Base-by-base conservation (phyloP, 768 basidiomycete species). In the Coprinopsis strossmayeri region DNA sequence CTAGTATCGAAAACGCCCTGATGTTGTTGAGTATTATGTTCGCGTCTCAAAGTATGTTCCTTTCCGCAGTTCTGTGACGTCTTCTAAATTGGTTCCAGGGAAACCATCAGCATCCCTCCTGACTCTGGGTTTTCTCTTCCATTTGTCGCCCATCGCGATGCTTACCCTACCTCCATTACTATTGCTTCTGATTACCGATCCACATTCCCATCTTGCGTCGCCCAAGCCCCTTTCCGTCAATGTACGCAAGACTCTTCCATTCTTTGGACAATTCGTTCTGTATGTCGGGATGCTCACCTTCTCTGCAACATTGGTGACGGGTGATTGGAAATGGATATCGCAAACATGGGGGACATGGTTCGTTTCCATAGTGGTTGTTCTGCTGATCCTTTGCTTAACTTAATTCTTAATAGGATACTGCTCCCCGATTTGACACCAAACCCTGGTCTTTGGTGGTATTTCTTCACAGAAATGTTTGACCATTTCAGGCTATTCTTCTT, bases 401-500 rank as follows among this genome's bases (percentile, higher is more conserved):
- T n/a, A n/a, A n/a, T 45, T 55, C 21, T 39, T 5, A 11, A 12
- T 55, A 97, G 94, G 39, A 59, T 96, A 20, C 78, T 77, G 17
- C 78, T 96, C 7, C 87, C 88, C 1, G 94, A 96, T 61, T 66
- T 98, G 53, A 93, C 91, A 7, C 95, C 96, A 0, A 98, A 94
- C 57, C 81, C 89, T 3, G 95, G 96, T 1, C 67, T 97, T 24
- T 92, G 92, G 88, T 98, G 95, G 95, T 98, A 98, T 65, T 98
- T 98, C 70, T 97, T 98, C 69, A 97, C 92, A 10, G 95, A 98
- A 63, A 97, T 97, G 89, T 99, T 99, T 54, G 95, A 97, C 61
- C 88, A 98, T 61, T 99, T 97, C 72, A 73, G 96, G 25, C 81
- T 85, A 3, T 97, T 97, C 69, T 99, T 96, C 74, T 70, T 97